Evolutionary conservation across 1,139 yeast species (phyloP).

Genomic region (Pichia sp.): DNA sequence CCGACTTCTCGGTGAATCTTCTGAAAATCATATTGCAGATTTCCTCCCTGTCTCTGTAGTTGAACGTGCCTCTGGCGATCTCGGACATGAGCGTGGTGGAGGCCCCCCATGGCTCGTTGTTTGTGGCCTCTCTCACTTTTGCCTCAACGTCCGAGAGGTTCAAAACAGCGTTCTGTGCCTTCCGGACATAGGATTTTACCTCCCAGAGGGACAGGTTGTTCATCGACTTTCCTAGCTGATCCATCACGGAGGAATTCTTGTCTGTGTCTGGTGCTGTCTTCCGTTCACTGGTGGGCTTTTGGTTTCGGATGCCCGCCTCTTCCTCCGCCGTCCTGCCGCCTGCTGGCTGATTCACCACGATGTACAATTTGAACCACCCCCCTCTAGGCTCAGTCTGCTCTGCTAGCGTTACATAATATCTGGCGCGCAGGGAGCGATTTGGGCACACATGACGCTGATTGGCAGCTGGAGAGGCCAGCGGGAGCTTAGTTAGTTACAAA

Average conservation of each 20-base stretch:
- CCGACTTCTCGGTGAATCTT: slow-evolving; percentile 52
- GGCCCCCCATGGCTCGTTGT: slow-evolving; percentile 99
- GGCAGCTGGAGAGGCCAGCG: background rate
- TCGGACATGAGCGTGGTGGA: slow-evolving; percentile 87
- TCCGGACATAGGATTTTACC: slow-evolving; percentile 95
- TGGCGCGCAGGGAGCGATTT: background rate
- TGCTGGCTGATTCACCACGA: background rate
- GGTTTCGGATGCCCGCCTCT: background rate
- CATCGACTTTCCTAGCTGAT: slow-evolving; percentile 58
- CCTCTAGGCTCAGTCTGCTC: background rate
- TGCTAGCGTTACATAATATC: background rate
- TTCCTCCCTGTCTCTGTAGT: slow-evolving; percentile 77
- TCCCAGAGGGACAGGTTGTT: slow-evolving; percentile 86
- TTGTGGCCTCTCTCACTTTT: slow-evolving; percentile 94
- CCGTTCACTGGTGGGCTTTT: background rate
- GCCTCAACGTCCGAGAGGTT: slow-evolving; percentile 95
- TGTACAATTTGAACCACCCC: background rate
- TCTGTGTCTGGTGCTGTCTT: background rate
- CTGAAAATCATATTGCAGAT: slow-evolving; percentile 35
- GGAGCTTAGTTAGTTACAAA: background rate
- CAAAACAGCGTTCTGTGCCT: slow-evolving; percentile 95
- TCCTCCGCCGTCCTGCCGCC: background rate
- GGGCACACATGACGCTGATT: background rate
- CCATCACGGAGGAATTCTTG: slow-evolving; percentile 15
- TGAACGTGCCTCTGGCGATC: slow-evolving; percentile 91